Percentiles rank a stretch among this genome's conserved stretches.
phyloP scores from a whole-genome alignment of 2,329 filamentous ascomycete species.

The Rutstroemia sp. region DNA sequence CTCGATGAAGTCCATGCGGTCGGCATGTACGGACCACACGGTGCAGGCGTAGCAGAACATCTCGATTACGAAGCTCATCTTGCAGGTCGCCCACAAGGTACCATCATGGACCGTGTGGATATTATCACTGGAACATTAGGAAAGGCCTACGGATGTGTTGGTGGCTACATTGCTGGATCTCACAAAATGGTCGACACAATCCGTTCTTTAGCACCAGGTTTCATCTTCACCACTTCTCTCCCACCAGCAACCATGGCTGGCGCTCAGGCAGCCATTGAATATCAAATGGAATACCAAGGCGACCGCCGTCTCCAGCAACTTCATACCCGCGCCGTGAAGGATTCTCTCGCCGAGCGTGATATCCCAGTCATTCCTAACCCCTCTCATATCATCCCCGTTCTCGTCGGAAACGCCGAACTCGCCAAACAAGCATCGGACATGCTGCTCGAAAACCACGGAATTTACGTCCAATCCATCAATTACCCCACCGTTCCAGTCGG shows the following conservation, averaged over 20 bases:
- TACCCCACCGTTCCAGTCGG: slow-evolving; percentile 96
- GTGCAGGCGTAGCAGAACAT: slow-evolving; percentile 94
- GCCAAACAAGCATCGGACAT: slow-evolving; percentile 90
- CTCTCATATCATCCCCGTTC: slow-evolving; percentile 87
- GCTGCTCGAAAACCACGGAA: slow-evolving; percentile 80
- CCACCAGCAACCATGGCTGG: slow-evolving; percentile 97
- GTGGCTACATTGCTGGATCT: slow-evolving; percentile 93
- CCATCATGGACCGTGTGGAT: slow-evolving; percentile 90
- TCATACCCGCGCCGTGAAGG: slow-evolving; percentile 91
- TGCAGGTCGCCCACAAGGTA: slow-evolving; percentile 67
- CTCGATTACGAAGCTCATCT: slow-evolving; percentile 86
- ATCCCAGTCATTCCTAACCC: slow-evolving; percentile 98
- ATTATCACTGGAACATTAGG: slow-evolving; percentile 97
- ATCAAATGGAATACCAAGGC: slow-evolving; percentile 77
- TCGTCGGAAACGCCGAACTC: slow-evolving; percentile 89
- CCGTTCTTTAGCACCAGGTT: slow-evolving; percentile 88
- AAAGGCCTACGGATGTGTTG: slow-evolving; percentile 96
- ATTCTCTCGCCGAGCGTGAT: slow-evolving; percentile 66
- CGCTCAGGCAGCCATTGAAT: slow-evolving; percentile 84
- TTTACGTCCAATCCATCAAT: slow-evolving; percentile 99
- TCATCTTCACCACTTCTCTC: slow-evolving; percentile 97
- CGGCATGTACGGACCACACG: slow-evolving; percentile 96
- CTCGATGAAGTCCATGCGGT: slow-evolving; percentile 98
- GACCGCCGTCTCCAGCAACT: slow-evolving; percentile 91
- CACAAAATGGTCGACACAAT: slow-evolving; percentile 83